Percentiles rank a stretch among this genome's conserved stretches.
Evolutionary conservation across 176 grass and related monocot genomes (phyloP).

Genomic region (Aegilops longissima): DNA sequence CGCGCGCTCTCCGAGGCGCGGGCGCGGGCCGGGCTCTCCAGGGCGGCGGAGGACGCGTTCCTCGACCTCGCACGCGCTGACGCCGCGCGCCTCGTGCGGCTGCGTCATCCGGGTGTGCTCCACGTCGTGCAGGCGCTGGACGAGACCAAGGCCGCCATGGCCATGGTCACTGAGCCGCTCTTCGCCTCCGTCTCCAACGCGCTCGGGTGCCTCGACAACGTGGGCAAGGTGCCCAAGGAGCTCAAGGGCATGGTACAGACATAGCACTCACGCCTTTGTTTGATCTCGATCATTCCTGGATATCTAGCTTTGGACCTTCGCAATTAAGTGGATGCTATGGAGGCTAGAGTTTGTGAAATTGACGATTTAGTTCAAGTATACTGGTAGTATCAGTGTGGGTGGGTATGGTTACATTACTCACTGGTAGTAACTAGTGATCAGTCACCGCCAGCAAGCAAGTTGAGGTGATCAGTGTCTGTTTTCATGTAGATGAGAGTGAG

Average conservation of each 20-base stretch:
- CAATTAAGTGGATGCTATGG: constrained; percentile 9
- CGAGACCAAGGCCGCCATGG: constrained; percentile 97
- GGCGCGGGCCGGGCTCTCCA: constrained; percentile 69
- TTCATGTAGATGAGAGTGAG: not conserved
- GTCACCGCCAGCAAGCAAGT: not conserved
- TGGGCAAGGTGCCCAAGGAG: constrained; percentile 84
- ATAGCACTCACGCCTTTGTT: not conserved
- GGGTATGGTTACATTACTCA: not conserved
- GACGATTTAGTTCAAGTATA: not conserved
- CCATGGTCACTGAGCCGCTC: constrained; percentile 92
- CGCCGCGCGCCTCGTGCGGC: constrained; percentile 75
- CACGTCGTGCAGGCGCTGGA: constrained; percentile 98
- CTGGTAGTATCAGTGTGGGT: constrained; percentile 11
- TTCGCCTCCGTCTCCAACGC: constrained; percentile 89
- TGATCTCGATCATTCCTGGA: not conserved
- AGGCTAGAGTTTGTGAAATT: constrained; percentile 5
- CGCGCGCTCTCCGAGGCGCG: constrained; percentile 76
- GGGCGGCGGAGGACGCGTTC: constrained; percentile 83
- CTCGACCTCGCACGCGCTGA: constrained; percentile 88
- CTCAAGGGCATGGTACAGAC: constrained; percentile 86
- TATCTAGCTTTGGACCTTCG: not conserved
- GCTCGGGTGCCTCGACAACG: constrained; percentile 75
- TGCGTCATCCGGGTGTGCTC: constrained; percentile 95
- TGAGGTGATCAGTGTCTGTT: not conserved
- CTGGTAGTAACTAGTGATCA: not conserved